A percentile compares a stretch with the other conserved stretches of the same genome.
phyloP scores from a whole-genome alignment of 352 stramenopile genomes.

The Pythium guiyangense region DNA sequence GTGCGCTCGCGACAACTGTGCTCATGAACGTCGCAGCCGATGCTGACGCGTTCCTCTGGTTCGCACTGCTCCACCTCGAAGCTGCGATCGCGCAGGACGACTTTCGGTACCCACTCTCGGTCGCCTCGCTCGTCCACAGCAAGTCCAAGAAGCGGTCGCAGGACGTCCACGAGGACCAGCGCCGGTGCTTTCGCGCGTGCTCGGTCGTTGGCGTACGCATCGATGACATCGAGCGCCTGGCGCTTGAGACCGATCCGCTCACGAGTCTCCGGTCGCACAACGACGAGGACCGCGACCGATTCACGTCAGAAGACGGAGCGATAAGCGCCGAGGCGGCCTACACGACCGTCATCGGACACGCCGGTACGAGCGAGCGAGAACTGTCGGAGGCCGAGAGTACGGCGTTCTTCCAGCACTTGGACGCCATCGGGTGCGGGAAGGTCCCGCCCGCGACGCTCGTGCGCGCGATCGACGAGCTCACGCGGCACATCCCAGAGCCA shows the following conservation, averaged over 20 bases:
- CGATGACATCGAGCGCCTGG: constrained; percentile 38
- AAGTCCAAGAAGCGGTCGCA: constrained; percentile 11
- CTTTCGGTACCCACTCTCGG: constrained; percentile 25
- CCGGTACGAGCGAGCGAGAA: neutral
- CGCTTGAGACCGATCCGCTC: constrained; percentile 13
- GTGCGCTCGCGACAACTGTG: constrained; percentile 20
- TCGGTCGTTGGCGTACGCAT: constrained; percentile 27
- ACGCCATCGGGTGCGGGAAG: constrained; percentile 44
- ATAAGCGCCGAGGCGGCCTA: neutral
- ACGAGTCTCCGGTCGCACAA: neutral
- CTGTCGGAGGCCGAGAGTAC: constrained; percentile 11
- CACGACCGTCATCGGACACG: neutral
- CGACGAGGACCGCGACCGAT: neutral
- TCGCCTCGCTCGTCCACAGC: constrained; percentile 14
- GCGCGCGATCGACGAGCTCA: constrained; percentile 35
- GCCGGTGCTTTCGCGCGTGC: constrained; percentile 27
- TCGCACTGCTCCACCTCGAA: constrained; percentile 48
- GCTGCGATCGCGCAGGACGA: constrained; percentile 43
- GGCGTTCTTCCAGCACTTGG: constrained; percentile 48
- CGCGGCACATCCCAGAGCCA: constrained; percentile 28
- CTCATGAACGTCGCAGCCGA: constrained; percentile 42
- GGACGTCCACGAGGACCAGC: constrained; percentile 27
- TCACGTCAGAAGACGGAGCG: neutral
- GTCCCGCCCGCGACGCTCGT: constrained; percentile 31
- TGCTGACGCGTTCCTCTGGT: constrained; percentile 50